Conservation (phyloP, 2,329 filamentous ascomycete species). For the Pochonia chlamydosporia region DNA sequence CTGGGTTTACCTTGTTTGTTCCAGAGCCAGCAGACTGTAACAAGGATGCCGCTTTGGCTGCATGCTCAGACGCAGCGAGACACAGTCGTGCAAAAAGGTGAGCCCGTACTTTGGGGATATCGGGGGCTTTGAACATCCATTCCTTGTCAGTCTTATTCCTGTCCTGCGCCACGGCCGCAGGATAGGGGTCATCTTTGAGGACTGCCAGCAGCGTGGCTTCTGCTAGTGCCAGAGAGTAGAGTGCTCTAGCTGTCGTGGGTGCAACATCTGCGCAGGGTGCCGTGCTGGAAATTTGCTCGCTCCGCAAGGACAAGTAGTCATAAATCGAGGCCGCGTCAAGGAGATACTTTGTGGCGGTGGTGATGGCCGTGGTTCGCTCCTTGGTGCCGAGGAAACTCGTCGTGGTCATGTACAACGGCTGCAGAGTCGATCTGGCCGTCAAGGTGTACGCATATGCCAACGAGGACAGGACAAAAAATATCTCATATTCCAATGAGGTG, state of each 20-base stretch:
- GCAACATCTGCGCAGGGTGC: constrained; percentile 49
- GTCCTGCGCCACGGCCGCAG: constrained; percentile 72
- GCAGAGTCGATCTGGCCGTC: constrained; percentile 65
- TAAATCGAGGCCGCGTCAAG: constrained; percentile 76
- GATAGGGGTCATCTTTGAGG: constrained; percentile 90
- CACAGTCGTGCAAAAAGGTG: constrained; percentile 85
- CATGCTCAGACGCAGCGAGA: constrained; percentile 82
- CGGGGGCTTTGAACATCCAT: constrained; percentile 92
- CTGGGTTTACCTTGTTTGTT: constrained; percentile 53
- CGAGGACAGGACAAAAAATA: constrained; percentile 72
- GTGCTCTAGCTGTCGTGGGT: constrained; percentile 45
- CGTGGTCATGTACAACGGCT: constrained; percentile 64
- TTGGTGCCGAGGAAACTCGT: constrained; percentile 56
- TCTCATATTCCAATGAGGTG: constrained; percentile 72
- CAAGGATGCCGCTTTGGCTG: constrained; percentile 60
- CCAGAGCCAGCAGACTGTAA: constrained; percentile 33
- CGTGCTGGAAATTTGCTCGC: constrained; percentile 34
- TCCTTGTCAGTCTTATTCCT: constrained; percentile 80
- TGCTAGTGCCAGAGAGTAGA: constrained; percentile 66
- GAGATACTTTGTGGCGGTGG: constrained; percentile 69
- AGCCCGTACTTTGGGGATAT: constrained; percentile 82
- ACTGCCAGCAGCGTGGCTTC: constrained; percentile 89
- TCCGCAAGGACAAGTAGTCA: constrained; percentile 58
- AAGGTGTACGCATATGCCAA: constrained; percentile 70
- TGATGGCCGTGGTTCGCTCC: constrained; percentile 64